phyloP scores from a whole-genome alignment of 441 rosid genomes.

The Populus tomentosa region DNA sequence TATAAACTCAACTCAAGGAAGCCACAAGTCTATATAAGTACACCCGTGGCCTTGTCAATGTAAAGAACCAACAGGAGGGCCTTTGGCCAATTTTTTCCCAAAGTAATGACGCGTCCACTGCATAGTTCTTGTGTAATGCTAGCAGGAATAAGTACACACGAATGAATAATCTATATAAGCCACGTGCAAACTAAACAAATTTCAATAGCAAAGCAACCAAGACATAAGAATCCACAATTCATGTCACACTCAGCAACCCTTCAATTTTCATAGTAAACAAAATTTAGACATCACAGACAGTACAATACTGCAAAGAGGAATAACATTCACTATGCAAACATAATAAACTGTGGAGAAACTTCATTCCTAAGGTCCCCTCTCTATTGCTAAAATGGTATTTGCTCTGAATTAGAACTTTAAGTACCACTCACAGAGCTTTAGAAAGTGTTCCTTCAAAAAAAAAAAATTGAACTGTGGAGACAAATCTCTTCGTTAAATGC shows the following conservation, averaged over 20 bases:
- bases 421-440: neutral
- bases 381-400: neutral
- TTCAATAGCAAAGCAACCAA: neutral
- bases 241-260: conserved; percentile 26
- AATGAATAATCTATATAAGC: neutral
- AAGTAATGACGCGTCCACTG: neutral
- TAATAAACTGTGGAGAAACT: neutral
- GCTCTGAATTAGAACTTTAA: neutral
- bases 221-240: neutral
- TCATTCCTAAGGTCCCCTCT: neutral
- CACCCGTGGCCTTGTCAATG: too few species aligned
- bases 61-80: neutral
- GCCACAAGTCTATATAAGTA: too few species aligned
- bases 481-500: neutral
- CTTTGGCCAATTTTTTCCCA: neutral
- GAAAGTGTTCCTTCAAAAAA: neutral
- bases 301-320: neutral
- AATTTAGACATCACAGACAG: conserved; percentile 39
- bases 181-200: neutral
- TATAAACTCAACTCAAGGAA: too few species aligned
- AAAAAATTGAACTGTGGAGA: neutral
- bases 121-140: too few species aligned
- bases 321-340: neutral
- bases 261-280: conserved; percentile 25
- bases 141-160: neutral